Percentiles rank a stretch among this genome's conserved stretches.
Evolutionary conservation across 106 monocot species (phyloP).

Genomic region (Ottelia alismoides): DNA sequence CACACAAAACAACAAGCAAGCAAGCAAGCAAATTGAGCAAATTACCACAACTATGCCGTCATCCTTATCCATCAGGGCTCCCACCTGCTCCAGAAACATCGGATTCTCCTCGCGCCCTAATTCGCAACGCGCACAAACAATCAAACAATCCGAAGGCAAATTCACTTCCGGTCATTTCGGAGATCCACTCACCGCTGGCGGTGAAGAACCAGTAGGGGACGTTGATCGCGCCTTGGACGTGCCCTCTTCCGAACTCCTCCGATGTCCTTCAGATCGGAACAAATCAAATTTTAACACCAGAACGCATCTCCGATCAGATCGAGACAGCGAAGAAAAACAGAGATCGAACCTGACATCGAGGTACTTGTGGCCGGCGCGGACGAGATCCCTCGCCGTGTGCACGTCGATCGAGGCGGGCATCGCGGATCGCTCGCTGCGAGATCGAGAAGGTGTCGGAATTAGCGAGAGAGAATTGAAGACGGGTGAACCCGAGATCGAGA

Average conservation of each 20-base stretch:
- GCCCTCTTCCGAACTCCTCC: constrained; percentile 60
- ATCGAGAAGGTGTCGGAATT: no score
- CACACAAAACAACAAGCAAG: not conserved
- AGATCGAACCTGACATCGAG: constrained; percentile 64
- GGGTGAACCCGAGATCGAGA: no score
- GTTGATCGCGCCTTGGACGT: constrained; percentile 36
- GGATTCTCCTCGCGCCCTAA: constrained; percentile 62
- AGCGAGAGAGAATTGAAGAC: no score
- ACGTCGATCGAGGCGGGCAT: constrained; percentile 57
- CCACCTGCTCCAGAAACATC: constrained; percentile 51
- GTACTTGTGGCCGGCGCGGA: constrained; percentile 38
- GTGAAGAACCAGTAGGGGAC: constrained; percentile 74
- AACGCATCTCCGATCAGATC: not conserved
- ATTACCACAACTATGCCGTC: constrained; percentile 63
- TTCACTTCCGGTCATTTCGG: not conserved
- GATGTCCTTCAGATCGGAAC: constrained; percentile 23
- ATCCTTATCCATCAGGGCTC: constrained; percentile 34
- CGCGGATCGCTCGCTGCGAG: no score
- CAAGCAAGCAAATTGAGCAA: not conserved
- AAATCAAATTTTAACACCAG: not conserved
- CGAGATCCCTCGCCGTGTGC: constrained; percentile 27
- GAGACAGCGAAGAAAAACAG: not conserved
- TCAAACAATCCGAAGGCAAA: not conserved
- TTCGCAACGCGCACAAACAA: no score
- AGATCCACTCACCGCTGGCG: constrained; percentile 6